phyloP scores from a whole-genome alignment of 2,329 filamentous ascomycete genomes.

The Fusarium longipes region DNA sequence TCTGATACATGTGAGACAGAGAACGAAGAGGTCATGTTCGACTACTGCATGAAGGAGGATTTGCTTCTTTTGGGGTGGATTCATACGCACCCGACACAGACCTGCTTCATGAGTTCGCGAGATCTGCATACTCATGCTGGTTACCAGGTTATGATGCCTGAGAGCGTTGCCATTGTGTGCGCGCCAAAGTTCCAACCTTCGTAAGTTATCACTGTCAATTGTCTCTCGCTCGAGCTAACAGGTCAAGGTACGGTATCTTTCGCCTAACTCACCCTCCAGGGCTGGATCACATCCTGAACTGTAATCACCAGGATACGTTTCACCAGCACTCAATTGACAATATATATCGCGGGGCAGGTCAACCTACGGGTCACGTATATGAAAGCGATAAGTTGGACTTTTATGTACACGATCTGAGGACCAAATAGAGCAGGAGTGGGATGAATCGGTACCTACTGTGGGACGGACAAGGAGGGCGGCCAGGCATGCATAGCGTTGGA shows the following conservation, averaged over 20 bases:
- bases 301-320: conserved; percentile 82
- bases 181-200: conserved; percentile 82
- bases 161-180: conserved; percentile 97
- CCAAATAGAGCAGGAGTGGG: conserved; percentile 30
- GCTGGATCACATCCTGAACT: conserved; percentile 83
- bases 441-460: not conserved
- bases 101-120: conserved; percentile 95
- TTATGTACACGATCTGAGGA: conserved; percentile 65
- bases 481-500: conserved; percentile 41
- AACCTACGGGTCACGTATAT: conserved; percentile 75
- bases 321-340: conserved; percentile 77
- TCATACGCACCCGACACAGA: conserved; percentile 95
- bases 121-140: conserved; percentile 94
- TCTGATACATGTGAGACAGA: conserved; percentile 95
- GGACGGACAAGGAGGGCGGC: not conserved
- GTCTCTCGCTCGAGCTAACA: not conserved
- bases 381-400: conserved; percentile 74
- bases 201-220: conserved; percentile 59
- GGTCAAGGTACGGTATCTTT: conserved; percentile 86
- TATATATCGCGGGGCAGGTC: conserved; percentile 80
- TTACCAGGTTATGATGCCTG: conserved; percentile 95
- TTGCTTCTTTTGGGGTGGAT: conserved; percentile 95
- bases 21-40: conserved; percentile 85
- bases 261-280: conserved; percentile 93
- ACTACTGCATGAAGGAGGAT: conserved; percentile 87